Evolutionary conservation across 306 rosid genomes (phyloP).

Genomic region (Rubus parviflorus): DNA sequence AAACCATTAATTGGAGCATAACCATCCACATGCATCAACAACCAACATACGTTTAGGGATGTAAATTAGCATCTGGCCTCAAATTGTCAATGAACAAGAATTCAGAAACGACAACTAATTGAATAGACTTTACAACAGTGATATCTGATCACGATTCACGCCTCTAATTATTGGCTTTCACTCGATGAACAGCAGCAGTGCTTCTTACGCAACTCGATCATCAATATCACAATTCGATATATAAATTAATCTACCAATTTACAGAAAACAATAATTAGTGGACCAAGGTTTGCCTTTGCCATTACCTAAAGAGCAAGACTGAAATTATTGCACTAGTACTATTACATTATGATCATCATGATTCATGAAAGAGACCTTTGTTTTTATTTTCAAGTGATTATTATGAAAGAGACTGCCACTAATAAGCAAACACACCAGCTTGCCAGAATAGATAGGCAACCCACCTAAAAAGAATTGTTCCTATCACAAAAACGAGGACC

Average conservation of each 20-base stretch:
- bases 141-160: neutral
- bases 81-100: neutral
- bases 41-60: neutral
- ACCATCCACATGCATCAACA: neutral
- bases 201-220: neutral
- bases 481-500: slow-evolving; percentile 5
- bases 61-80: neutral
- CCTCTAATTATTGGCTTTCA: neutral
- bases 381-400: neutral
- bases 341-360: neutral
- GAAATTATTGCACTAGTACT: slow-evolving; percentile 2
- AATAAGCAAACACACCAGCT: slow-evolving; percentile 12
- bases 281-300: neutral
- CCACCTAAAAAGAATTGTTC: slow-evolving; percentile 29
- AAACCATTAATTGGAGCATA: neutral
- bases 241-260: neutral
- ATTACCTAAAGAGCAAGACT: slow-evolving; percentile 1
- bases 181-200: neutral
- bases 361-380: slow-evolving; percentile 1
- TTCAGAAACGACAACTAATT: neutral
- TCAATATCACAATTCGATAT: neutral
- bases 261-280: neutral
- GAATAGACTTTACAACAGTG: neutral
- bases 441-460: slow-evolving; percentile 25
- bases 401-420: slow-evolving; percentile 39